Evolutionary conservation across 2,329 filamentous ascomycete genomes (phyloP).

Genomic region (Anisogramma anomala): DNA sequence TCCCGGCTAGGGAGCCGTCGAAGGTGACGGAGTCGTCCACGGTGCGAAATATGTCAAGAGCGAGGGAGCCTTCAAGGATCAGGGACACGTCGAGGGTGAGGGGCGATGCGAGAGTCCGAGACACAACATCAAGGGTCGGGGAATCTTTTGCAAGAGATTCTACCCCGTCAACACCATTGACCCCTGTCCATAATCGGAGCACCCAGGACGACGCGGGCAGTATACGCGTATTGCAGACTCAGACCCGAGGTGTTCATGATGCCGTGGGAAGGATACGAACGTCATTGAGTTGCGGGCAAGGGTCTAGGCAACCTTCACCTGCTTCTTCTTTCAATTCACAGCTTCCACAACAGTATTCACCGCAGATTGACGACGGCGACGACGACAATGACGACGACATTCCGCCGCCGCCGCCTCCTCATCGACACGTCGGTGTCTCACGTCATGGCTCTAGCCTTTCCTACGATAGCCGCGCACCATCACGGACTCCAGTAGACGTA

Average conservation of each 20-base stretch:
- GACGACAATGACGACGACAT: conserved; percentile 51
- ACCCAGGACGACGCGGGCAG: conserved; percentile 19
- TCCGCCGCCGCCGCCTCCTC: conserved; percentile 72
- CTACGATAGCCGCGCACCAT: conserved; percentile 12
- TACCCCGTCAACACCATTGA: not conserved
- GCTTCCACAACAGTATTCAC: conserved; percentile 16
- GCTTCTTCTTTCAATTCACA: conserved; percentile 25
- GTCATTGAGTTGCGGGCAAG: conserved; percentile 22
- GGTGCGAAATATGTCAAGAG: not conserved
- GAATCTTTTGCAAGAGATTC: conserved; percentile 8
- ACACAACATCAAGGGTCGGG: not conserved
- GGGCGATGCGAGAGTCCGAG: not conserved
- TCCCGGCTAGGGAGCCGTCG: conserved; percentile 24
- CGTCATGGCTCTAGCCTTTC: conserved; percentile 16
- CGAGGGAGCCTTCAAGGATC: not conserved
- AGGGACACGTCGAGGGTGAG: not conserved
- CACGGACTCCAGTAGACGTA: conserved; percentile 7
- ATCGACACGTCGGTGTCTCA: conserved; percentile 47
- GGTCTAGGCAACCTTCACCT: conserved; percentile 28
- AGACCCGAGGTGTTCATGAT: conserved; percentile 16
- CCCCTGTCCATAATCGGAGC: conserved; percentile 6
- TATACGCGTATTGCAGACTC: conserved; percentile 16
- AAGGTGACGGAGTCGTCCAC: not conserved
- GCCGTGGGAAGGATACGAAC: conserved; percentile 20
- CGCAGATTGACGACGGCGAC: conserved; percentile 29